Evolutionary conservation across 2,329 filamentous ascomycete species (phyloP).

Genomic region (Pezicula neosporulosa): DNA sequence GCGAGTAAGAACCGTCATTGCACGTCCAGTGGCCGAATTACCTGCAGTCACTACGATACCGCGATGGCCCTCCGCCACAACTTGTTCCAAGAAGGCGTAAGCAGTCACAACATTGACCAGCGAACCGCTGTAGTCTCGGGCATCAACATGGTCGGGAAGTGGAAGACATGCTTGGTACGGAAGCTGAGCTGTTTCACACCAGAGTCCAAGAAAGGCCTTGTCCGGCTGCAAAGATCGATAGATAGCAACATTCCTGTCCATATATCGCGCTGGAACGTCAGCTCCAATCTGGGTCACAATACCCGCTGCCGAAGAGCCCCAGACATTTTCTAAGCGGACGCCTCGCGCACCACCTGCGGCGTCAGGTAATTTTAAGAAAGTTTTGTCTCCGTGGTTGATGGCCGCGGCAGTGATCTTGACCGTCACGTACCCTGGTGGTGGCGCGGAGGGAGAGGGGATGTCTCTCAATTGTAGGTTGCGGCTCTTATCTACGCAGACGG

Average conservation of each 20-base stretch:
- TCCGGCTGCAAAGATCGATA: not conserved
- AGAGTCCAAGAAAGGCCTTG: not conserved
- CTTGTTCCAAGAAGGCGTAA: not conserved
- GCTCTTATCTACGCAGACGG: not conserved
- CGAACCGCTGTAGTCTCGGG: constrained; percentile 2
- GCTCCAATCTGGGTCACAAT: constrained; percentile 1
- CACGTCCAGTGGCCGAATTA: constrained; percentile 1
- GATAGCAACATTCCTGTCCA: not conserved
- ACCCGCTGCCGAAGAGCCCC: constrained; percentile 1
- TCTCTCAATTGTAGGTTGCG: not conserved
- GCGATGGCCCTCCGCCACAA: constrained; percentile 1
- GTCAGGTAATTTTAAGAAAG: not conserved
- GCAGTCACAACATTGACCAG: constrained; percentile 2
- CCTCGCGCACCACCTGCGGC: not conserved
- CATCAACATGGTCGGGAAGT: constrained; percentile 1
- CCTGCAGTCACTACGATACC: constrained; percentile 1
- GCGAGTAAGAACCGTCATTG: not conserved
- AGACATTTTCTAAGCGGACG: not conserved
- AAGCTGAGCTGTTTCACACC: constrained; percentile 2
- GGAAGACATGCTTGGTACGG: constrained; percentile 1
- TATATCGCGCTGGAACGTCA: not conserved
- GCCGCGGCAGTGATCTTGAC: not conserved
- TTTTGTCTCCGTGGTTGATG: constrained; percentile 3
- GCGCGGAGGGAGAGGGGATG: not conserved
- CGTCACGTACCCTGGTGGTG: not conserved